phyloP scores from a whole-genome alignment of 768 basidiomycete species.

The Mycena albidolilacea region DNA sequence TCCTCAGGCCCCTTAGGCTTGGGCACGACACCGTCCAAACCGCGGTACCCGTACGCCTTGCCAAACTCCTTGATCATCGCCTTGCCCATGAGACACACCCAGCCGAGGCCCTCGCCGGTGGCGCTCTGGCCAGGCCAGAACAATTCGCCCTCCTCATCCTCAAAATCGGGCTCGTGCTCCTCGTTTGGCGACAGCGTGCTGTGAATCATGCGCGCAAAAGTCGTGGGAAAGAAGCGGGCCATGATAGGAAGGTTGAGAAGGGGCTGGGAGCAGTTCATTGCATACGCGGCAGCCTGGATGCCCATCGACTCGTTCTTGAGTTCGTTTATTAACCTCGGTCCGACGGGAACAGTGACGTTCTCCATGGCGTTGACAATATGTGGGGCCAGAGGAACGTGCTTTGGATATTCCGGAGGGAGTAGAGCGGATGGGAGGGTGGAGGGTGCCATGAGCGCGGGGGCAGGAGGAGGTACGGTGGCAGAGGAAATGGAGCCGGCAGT shows the following conservation, averaged over 20 bases:
- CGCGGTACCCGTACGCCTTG: constrained; percentile 79
- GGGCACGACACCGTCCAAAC: constrained; percentile 79
- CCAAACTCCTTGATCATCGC: constrained; percentile 90
- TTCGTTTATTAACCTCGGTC: constrained; percentile 56
- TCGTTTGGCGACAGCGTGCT: constrained; percentile 74
- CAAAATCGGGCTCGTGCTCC: constrained; percentile 86
- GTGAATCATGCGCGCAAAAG: constrained; percentile 81
- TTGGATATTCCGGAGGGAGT: constrained; percentile 53
- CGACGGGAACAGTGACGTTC: constrained; percentile 60
- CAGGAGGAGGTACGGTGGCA: constrained; percentile 51
- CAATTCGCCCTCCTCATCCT: constrained; percentile 90
- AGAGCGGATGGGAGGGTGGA: constrained; percentile 54
- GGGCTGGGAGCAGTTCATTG: constrained; percentile 66
- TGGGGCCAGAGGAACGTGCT: constrained; percentile 56
- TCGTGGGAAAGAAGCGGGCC: constrained; percentile 80
- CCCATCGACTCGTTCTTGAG: constrained; percentile 60
- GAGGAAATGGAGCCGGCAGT: constrained; percentile 50
- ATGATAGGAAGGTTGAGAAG: constrained; percentile 77
- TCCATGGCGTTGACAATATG: constrained; percentile 61
- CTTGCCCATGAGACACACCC: constrained; percentile 91
- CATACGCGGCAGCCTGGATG: constrained; percentile 59
- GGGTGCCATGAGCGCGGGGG: constrained; percentile 48
- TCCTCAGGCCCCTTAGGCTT: constrained; percentile 65
- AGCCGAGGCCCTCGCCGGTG: constrained; percentile 84
- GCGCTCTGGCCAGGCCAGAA: constrained; percentile 85